phyloP scores from a whole-genome alignment of 495 filamentous ascomycete species.

The Tricharina praecox region DNA sequence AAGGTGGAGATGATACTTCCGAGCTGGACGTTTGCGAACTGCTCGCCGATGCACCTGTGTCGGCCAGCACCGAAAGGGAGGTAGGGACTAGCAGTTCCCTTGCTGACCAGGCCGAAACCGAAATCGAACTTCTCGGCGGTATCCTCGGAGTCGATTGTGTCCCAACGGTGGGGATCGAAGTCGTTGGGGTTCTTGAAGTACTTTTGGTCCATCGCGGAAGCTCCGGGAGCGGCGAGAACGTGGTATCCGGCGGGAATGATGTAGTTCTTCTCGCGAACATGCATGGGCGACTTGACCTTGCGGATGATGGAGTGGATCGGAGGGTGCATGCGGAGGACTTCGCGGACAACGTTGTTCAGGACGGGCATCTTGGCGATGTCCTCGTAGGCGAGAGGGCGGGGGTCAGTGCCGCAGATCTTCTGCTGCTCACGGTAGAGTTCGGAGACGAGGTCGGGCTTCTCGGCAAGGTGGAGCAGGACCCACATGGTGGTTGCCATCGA shows the following conservation, averaged over 20 bases:
- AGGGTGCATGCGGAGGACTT: constrained; percentile 63
- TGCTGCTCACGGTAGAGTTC: constrained; percentile 63
- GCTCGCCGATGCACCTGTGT: constrained; percentile 91
- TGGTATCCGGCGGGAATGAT: constrained; percentile 58
- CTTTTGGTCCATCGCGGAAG: constrained; percentile 47
- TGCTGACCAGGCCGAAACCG: constrained; percentile 81
- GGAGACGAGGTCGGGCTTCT: constrained; percentile 53
- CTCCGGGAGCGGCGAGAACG: constrained; percentile 66
- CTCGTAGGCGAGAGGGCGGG: constrained; percentile 47
- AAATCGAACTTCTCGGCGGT: constrained; percentile 72
- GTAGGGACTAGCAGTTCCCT: constrained; percentile 74
- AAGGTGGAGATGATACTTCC: constrained; percentile 67
- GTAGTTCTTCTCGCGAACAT: constrained; percentile 59
- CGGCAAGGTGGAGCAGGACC: constrained; percentile 65
- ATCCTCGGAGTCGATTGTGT: constrained; percentile 29
- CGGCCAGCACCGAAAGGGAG: constrained; percentile 87
- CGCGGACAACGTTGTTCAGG: constrained; percentile 54
- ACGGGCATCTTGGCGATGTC: constrained; percentile 53
- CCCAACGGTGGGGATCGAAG: constrained; percentile 86
- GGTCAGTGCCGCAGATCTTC: constrained; percentile 40
- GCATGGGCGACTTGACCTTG: constrained; percentile 63
- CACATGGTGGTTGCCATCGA: constrained; percentile 65
- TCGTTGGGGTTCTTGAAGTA: constrained; percentile 65
- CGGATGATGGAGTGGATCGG: constrained; percentile 78
- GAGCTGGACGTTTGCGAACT: constrained; percentile 89